phyloP scores from a whole-genome alignment of 2,329 filamentous ascomycete species.

The Talaromyces islandicus region DNA sequence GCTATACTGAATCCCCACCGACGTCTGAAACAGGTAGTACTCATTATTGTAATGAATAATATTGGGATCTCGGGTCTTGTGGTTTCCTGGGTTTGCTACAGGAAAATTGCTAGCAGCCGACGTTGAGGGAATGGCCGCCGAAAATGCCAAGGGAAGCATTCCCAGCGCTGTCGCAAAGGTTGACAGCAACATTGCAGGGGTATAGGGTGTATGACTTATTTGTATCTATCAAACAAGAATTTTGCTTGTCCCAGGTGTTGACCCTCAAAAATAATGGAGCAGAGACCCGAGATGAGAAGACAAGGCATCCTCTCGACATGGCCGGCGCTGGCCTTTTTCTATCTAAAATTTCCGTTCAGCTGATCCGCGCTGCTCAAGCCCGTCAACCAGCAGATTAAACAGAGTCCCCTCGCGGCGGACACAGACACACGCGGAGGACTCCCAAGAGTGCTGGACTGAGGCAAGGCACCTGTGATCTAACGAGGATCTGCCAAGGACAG shows the following conservation, averaged over 20 bases:
- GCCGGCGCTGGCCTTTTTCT: background rate
- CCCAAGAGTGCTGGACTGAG: background rate
- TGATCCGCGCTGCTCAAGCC: background rate
- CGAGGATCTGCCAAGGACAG: background rate
- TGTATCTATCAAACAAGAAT: background rate
- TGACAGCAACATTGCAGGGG: constrained; percentile 22
- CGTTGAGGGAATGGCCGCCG: constrained; percentile 1
- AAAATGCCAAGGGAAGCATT: background rate
- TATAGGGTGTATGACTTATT: background rate
- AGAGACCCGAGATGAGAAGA: background rate
- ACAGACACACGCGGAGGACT: background rate
- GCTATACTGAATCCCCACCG: background rate
- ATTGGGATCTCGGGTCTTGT: constrained; percentile 5
- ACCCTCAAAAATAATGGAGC: background rate
- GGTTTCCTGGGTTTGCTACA: constrained; percentile 6
- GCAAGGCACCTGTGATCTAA: background rate
- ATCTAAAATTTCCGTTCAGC: background rate
- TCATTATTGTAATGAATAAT: constrained; percentile 7
- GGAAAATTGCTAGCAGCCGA: background rate
- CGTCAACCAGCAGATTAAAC: background rate
- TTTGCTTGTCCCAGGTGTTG: background rate
- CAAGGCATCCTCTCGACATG: background rate
- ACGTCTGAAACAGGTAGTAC: constrained; percentile 10
- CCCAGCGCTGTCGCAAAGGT: background rate
- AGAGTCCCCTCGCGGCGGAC: background rate